Evolutionary conservation across 768 basidiomycete species (phyloP), one percentile per base, ranked within the genome.

Genomic region (Rhodotorula paludigena): DNA sequence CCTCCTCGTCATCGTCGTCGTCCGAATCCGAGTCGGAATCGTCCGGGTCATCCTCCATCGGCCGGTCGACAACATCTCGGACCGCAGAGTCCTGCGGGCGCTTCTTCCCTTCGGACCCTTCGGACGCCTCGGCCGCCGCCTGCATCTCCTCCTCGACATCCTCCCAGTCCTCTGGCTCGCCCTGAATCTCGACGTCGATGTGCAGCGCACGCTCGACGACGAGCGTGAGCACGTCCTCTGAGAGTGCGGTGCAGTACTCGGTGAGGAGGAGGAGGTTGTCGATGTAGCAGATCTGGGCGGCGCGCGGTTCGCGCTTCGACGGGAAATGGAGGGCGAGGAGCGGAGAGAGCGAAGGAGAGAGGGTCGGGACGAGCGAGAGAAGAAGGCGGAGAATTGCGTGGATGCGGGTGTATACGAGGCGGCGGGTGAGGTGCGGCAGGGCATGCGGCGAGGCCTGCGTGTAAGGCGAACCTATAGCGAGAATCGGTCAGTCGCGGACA

Each of bases 181-280:
- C 88, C 76, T 96, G 93, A 39, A 99, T 92, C 79, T 99, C 94
- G 35, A 96, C 94, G 78, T 99, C 96, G 64, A 99, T 92, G 78
- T 93, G 87, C 39, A 98, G 87, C 36, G 92, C 89, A n/a, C 92
- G 86, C 78, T 96, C 92, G 32, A 99, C 84, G 41, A 97, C 89
- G 0, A 87, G 87, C 5, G 86, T 87, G 41, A 97, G 80, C 48
- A 97, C 86, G 72, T 86, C 86, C 69, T 92, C 92, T 3, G 76
- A 75, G 30, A 97, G 81, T 76, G 91, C 92, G 0, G 90, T 86
- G 75, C 93, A 97, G 77, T 96, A 98, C 42, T 85, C 84, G 0
- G 87, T 87, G 44, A 97, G 80, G 41, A 85, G 84, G 11, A 98
- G 83, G 23, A 92, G 78, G 77, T 99, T 99, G 52, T 90, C 86